A percentile compares a stretch with the other conserved stretches of the same genome.
Evolutionary conservation across 2,329 filamentous ascomycete genomes (phyloP).

Genomic region (Ustilaginoidea virens): DNA sequence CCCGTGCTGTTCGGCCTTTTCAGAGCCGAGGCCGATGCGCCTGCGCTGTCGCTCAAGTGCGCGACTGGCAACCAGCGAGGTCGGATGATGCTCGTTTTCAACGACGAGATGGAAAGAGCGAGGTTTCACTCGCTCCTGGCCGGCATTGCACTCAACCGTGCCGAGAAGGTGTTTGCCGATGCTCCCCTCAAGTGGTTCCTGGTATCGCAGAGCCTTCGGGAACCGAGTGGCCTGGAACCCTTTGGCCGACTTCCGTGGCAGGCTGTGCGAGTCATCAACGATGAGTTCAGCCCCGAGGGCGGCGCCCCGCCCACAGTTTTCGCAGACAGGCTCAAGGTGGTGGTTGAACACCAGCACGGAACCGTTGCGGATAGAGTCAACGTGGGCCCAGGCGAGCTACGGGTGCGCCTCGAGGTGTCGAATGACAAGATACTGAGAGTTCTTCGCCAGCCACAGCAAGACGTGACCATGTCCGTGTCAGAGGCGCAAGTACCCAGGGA

Average conservation of each 20-base stretch:
- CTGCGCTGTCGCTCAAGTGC: constrained; percentile 56
- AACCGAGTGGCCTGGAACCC: constrained; percentile 31
- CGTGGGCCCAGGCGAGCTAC: constrained; percentile 58
- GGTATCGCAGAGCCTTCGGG: constrained; percentile 38
- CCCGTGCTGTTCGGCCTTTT: constrained; percentile 69
- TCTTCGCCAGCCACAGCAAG: constrained; percentile 57
- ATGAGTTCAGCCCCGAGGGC: constrained; percentile 43
- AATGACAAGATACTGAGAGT: constrained; percentile 48
- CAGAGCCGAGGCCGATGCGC: constrained; percentile 52
- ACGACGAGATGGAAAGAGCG: constrained; percentile 53
- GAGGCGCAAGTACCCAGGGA: constrained; percentile 50
- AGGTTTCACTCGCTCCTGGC: constrained; percentile 58
- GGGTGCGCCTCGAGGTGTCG: constrained; percentile 47
- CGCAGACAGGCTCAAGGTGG: constrained; percentile 59
- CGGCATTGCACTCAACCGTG: constrained; percentile 50
- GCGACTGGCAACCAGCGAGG: constrained; percentile 50
- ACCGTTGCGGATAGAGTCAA: constrained; percentile 76
- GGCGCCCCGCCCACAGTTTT: constrained; percentile 53
- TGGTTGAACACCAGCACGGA: constrained; percentile 61
- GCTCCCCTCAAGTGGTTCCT: constrained; percentile 49
- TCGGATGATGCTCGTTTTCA: constrained; percentile 64
- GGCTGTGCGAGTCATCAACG: constrained; percentile 55
- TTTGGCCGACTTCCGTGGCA: constrained; percentile 47
- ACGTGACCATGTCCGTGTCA: constrained; percentile 61
- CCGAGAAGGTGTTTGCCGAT: constrained; percentile 58